phyloP scores from a whole-genome alignment of 1,284 basidiomycete genomes.

The Phylloporus sp. region DNA sequence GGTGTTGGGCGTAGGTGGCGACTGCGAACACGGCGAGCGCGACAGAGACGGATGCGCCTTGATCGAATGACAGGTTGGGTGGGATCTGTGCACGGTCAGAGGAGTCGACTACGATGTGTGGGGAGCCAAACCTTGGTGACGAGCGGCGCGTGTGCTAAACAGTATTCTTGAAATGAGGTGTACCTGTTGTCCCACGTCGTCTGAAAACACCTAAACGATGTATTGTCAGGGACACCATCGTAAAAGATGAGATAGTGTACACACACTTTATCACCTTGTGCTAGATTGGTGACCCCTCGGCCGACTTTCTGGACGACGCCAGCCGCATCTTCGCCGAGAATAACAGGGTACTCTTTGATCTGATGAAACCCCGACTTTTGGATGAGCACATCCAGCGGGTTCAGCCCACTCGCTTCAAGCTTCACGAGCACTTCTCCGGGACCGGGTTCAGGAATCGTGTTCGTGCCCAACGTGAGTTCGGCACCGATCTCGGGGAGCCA shows the following conservation, averaged over 20 bases:
- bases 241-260: not conserved
- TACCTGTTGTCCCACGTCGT: not conserved
- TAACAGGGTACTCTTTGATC: slow-evolving; percentile 13
- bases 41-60: slow-evolving; percentile 1
- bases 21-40: slow-evolving; percentile 33
- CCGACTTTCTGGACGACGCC: slow-evolving; percentile 23
- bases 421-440: slow-evolving; percentile 33
- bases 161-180: slow-evolving; percentile 6
- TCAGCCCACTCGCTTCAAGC: slow-evolving; percentile 22
- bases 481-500: slow-evolving; percentile 3
- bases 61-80: not conserved
- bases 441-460: slow-evolving; percentile 1
- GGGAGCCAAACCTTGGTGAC: not conserved
- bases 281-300: slow-evolving; percentile 12
- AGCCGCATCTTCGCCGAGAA: slow-evolving; percentile 25
- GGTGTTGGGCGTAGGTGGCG: slow-evolving; percentile 35
- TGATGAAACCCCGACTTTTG: slow-evolving; percentile 15
- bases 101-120: not conserved
- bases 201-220: not conserved
- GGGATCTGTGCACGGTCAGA: not conserved
- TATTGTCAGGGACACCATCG: not conserved
- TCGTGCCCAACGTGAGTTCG: not conserved
- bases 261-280: slow-evolving; percentile 12
- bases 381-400: slow-evolving; percentile 14
- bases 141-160: not conserved